Base-by-base conservation (phyloP, 78 protist genomes). In the Chrysochromulina tobinii region DNA sequence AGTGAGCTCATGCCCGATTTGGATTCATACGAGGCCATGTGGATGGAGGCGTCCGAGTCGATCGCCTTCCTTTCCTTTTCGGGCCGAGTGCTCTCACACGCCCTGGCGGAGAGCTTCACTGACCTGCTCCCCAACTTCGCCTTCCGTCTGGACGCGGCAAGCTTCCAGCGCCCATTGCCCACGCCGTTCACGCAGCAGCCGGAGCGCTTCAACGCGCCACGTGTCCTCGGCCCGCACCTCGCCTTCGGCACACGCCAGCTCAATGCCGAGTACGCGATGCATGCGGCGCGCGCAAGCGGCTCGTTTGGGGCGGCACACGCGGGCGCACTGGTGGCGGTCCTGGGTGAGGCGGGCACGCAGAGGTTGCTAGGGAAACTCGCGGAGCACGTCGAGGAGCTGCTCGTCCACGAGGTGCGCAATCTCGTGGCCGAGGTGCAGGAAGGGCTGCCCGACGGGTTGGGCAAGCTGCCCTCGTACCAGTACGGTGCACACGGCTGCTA, bases 81-180 rank as follows among this genome's bases (percentile, higher is more conserved):
- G 61, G 96, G 96, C 23, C 91, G 98, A 75, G 95, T 97, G 38
- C 69, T 90, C 59, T 77, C 84, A 25, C 98, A 96, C 59, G 81
- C n/a, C n/a, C 7, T 14, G 64, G 0, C 7, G 64, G 12, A 7
- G 7, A 17, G 95, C 48, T 23, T 88, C 68, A 15, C n/a, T 7
- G 98, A 97, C 79, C 53, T 97, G 51, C 54, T 93, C 23, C 96
- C 97, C 61, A 96, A 95, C 88, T 91, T 59, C 79, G 89, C 87
- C 5, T 97, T 81, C 93, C 94, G 93, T 67, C 18, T 89, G 4
- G 64, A 66, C 59, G 94, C 96, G 18, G 89, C 88, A 55, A 93
- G 96, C 88, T 96, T 96, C 27, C n/a, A 96, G 50, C 92, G 92
- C n/a, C 90, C 96, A 21, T 94, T 57, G 89, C 90, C 18, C 95